phyloP scores from a whole-genome alignment of 768 basidiomycete species.

The Suillus hirtellus region DNA sequence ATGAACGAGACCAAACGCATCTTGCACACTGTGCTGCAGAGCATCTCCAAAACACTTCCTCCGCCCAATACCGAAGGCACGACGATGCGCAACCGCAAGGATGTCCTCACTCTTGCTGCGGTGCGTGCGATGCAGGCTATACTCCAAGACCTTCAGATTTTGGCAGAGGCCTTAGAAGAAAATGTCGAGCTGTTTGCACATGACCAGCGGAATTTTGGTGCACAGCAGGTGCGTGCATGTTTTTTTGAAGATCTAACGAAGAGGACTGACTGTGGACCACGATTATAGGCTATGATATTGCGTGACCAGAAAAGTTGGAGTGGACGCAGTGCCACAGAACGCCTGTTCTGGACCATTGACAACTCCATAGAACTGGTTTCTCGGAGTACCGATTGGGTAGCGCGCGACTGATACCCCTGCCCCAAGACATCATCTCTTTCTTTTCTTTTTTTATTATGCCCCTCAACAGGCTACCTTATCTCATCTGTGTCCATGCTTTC shows the following conservation, averaged over 20 bases:
- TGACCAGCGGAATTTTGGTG: constrained; percentile 93
- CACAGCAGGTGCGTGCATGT: constrained; percentile 76
- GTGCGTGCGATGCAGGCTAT: constrained; percentile 84
- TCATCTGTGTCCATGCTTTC: constrained; percentile 17
- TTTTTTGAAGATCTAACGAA: background rate
- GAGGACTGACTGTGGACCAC: constrained; percentile 11
- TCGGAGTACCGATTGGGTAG: constrained; percentile 85
- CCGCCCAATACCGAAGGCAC: constrained; percentile 49
- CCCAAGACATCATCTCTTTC: background rate
- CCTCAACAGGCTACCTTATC: constrained; percentile 8
- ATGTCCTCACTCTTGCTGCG: constrained; percentile 68
- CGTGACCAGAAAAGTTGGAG: constrained; percentile 97
- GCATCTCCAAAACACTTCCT: constrained; percentile 71
- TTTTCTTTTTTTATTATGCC: constrained; percentile 2
- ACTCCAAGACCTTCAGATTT: constrained; percentile 81
- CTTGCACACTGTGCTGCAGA: constrained; percentile 86
- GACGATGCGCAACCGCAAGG: constrained; percentile 71
- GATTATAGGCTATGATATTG: constrained; percentile 84
- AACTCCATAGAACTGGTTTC: constrained; percentile 85
- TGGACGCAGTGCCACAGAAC: constrained; percentile 85
- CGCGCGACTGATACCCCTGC: constrained; percentile 51
- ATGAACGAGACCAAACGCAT: constrained; percentile 91
- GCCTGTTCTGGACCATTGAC: constrained; percentile 91
- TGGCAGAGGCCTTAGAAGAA: constrained; percentile 88
- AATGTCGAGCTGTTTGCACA: constrained; percentile 90